phyloP scores from a whole-genome alignment of 768 basidiomycete genomes.

The Phlegmacium glaucopus region DNA sequence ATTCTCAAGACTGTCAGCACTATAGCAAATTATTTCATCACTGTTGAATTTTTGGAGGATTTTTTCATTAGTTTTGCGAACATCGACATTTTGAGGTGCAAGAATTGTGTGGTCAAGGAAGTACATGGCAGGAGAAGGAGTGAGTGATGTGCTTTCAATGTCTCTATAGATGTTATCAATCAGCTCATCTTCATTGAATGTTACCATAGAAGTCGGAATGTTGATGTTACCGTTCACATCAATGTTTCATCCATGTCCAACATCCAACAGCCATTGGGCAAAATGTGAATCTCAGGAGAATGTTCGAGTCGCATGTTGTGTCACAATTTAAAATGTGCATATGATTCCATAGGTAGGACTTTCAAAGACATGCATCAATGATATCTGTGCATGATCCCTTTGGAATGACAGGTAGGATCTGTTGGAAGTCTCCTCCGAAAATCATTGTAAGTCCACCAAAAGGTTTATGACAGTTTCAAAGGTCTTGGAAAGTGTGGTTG shows the following conservation, averaged over 20 bases:
- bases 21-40: too few relatives aligned
- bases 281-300: slow-evolving; percentile 23
- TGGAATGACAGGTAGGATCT: slow-evolving; percentile 41
- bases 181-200: too few relatives aligned
- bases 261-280: slow-evolving; percentile 33
- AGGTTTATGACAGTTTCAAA: slow-evolving; percentile 16
- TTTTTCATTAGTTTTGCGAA: too few relatives aligned
- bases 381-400: slow-evolving; percentile 35
- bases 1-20: too few relatives aligned
- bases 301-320: slow-evolving; percentile 37
- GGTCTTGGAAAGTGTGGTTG: slow-evolving; percentile 31
- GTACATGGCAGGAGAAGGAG: too few relatives aligned
- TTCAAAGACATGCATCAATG: slow-evolving; percentile 28
- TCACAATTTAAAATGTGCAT: slow-evolving; percentile 26
- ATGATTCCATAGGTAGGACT: slow-evolving; percentile 33
- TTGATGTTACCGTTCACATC: too few relatives aligned
- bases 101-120: too few relatives aligned
- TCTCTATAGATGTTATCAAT: too few relatives aligned
- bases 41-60: too few relatives aligned
- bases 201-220: too few relatives aligned
- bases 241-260: slow-evolving; percentile 30
- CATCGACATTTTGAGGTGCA: too few relatives aligned
- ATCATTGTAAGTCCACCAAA: slow-evolving; percentile 41
- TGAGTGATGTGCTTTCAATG: too few relatives aligned
- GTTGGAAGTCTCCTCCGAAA: slow-evolving; percentile 44